Base-by-base conservation (phyloP, 345 rosid species). In the Eucalyptus caleyi region DNA sequence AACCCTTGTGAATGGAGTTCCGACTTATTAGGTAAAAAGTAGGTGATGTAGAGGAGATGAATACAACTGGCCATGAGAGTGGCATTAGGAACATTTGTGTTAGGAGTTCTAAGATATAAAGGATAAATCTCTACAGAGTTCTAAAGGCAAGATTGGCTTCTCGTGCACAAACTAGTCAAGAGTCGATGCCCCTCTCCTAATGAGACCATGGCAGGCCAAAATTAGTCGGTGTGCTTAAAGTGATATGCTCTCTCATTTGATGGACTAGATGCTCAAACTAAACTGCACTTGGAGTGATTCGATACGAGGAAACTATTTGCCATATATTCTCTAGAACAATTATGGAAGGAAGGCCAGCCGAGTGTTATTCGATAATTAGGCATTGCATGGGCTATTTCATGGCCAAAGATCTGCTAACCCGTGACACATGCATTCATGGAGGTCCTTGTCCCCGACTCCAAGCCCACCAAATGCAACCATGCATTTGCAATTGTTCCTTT, bases 211-310 rank as follows among this genome's bases (percentile, higher is more conserved):
- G 45, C 9, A 44, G 45, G 9, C 45, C 2, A 53, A 56, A 56
- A 56, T 23, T 6, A 24, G 1, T 56, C 9, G 0, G 26, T 24
- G 12, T 56, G 3, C 12, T 56, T 56, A 56, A 56, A 56, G 62
- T 56, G 27, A 56, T 56, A 4, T 56, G 27, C 1, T 0, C 0
- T 56, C 27, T 56, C 6, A 0, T 0, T 23, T 56, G 62, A 56
- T 56, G 12, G 30, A 56, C 12, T 56, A 9, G 1, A 56, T 4
- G 3, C 62, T 24, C 62, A 56, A 56, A 30, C 13, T 23, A 56
- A 56, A 56, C 0, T 56, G 6, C 2, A 1, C 2, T 0, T 53
- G 62, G 27, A 4, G 6, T 24, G 62, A 56, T 9, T 0, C 3
- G 1, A 56, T 56, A 56, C 1, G 13, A 56, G 27, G 6, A 56